phyloP scores from a whole-genome alignment of 2,329 filamentous ascomycete genomes.

The Podosphaera aphanis region DNA sequence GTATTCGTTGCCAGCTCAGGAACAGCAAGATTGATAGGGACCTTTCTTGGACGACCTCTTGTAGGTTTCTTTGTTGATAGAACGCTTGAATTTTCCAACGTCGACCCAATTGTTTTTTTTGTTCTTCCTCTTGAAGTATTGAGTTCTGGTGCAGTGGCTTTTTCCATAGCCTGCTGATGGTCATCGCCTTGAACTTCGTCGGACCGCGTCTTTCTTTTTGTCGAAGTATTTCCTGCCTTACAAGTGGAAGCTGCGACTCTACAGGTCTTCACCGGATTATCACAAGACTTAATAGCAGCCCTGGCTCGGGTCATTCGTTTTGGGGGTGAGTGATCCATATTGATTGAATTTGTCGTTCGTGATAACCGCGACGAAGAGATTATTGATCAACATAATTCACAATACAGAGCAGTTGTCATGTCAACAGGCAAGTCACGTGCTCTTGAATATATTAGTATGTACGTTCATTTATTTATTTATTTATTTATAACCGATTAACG shows the following conservation, averaged over 20 bases:
- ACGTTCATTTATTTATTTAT: too few relatives aligned
- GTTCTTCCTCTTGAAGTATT: slow-evolving; percentile 24
- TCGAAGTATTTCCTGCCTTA: slow-evolving; percentile 15
- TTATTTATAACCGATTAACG: too few relatives aligned
- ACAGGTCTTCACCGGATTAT: slow-evolving; percentile 20
- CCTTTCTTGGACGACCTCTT: slow-evolving; percentile 24
- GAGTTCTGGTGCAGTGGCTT: slow-evolving; percentile 13
- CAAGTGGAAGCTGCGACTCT: slow-evolving; percentile 26
- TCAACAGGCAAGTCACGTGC: not conserved
- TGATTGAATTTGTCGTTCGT: slow-evolving; percentile 5
- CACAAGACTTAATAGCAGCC: slow-evolving; percentile 21
- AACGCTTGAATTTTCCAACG: slow-evolving; percentile 5
- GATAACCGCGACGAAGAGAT: not conserved
- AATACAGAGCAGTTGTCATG: not conserved
- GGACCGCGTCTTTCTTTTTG: slow-evolving; percentile 30
- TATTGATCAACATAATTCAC: not conserved
- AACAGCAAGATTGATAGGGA: slow-evolving; percentile 7
- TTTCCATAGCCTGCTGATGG: slow-evolving; percentile 11
- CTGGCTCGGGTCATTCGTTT: slow-evolving; percentile 33
- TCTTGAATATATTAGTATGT: not conserved
- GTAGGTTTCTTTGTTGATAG: slow-evolving; percentile 16
- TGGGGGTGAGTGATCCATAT: slow-evolving; percentile 30
- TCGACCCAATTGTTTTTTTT: slow-evolving; percentile 20
- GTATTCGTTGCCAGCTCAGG: slow-evolving; percentile 6
- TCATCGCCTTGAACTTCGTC: slow-evolving; percentile 30